A percentile compares a stretch with the other conserved stretches of the same genome.
phyloP scores from a whole-genome alignment of 2,329 filamentous ascomycete genomes.

The Neopestalotiopsis sp. region DNA sequence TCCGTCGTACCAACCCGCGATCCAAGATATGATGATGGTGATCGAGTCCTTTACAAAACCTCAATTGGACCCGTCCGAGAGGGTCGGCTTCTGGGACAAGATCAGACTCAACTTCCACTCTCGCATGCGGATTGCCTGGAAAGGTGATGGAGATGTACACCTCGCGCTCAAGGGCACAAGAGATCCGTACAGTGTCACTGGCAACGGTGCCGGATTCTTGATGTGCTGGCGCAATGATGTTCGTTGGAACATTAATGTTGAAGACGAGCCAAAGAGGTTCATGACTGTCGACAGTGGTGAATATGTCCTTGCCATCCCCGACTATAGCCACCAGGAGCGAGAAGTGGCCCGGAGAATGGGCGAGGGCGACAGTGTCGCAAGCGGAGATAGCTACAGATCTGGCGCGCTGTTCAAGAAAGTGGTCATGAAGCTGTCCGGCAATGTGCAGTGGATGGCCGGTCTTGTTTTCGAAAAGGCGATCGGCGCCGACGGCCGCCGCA shows the following conservation, averaged over 20 bases:
- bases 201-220: constrained; percentile 90
- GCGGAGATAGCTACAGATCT: constrained; percentile 69
- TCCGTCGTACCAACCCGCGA: constrained; percentile 94
- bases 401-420: constrained; percentile 96
- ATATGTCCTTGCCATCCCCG: constrained; percentile 91
- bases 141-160: constrained; percentile 93
- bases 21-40: constrained; percentile 99
- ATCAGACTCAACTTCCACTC: constrained; percentile 94
- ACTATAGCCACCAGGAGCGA: constrained; percentile 87
- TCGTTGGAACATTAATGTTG: constrained; percentile 80
- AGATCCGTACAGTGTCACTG: constrained; percentile 92
- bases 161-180: constrained; percentile 88
- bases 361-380: constrained; percentile 64
- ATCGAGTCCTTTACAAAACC: constrained; percentile 98
- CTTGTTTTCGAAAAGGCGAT: constrained; percentile 90
- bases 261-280: constrained; percentile 88
- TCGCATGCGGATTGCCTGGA: constrained; percentile 86
- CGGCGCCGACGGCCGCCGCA: constrained; percentile 68
- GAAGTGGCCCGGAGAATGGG: constrained; percentile 58
- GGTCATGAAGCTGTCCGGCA: constrained; percentile 96
- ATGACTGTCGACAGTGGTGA: constrained; percentile 96
- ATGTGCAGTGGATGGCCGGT: constrained; percentile 90
- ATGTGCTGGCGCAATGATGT: constrained; percentile 99
- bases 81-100: constrained; percentile 98
- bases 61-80: constrained; percentile 89